Base-by-base conservation (phyloP, 2,329 filamentous ascomycete species). In the Botrytis sinoallii region DNA sequence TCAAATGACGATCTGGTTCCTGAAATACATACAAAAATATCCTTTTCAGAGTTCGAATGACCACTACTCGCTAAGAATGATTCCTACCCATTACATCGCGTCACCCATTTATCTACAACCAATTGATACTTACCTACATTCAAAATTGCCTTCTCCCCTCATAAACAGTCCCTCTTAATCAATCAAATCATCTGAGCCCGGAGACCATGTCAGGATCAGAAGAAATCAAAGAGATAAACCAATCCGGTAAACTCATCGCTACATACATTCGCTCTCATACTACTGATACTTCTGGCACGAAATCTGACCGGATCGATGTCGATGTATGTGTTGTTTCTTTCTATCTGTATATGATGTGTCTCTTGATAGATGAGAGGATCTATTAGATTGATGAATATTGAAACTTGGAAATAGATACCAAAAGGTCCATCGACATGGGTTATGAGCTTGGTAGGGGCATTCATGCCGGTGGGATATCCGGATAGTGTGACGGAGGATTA, bases 401-500 rank as follows among this genome's bases (percentile, higher is more conserved):
- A 18, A 40, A 10, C 7, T 20, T 79, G 32, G 22, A 63, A 18
- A 25, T 40, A 80, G 78, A 67, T 78, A 44, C 78, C 79, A 2
- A 69, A 77, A 46, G 76, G 76, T 69, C 75, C 74, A 16, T 76
- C 75, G n/a, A 77, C 74, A 29, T 79, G 79, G 77, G 77, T 74
- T 9, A 78, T 74, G 68, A 78, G 72, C 72, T 75, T 89, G 2
- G 81, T 91, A 18, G 86, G 89, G 76, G 85, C 91, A 9, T 93
- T 93, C 78, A 83, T 93, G 4, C 91, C 91, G 0, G 86, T 88
- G 2, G 91, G 91, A 20, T 93, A 90, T 82, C 91, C 91, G 4
- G 86, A 90, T 63, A 92, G 89, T 77, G 91, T 93, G 55, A 91
- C 88, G n/a, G 84, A 88, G 52, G 91, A 93, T 81, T 93, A 93